A percentile compares a stretch with the other conserved stretches of the same genome.
These are phyloP conservation scores for Mycena polygramma DNA, from an alignment of 768 basidiomycete species.

Conservation along the genomic window DNA sequence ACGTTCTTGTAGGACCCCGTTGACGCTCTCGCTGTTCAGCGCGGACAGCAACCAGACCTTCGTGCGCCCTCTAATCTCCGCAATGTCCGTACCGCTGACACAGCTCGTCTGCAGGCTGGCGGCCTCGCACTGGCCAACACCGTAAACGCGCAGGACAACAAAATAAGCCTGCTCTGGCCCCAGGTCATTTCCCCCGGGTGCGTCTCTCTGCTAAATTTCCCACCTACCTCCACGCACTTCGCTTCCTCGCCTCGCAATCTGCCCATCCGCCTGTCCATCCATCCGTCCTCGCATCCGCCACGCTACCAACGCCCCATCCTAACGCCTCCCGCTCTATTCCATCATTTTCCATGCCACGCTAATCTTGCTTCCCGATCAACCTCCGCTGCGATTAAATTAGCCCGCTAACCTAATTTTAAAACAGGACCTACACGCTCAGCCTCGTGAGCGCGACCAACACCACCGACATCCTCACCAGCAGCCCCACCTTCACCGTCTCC, in stretches of 20 bases:
- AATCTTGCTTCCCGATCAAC: slow-evolving; percentile 1
- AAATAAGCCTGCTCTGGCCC: neutral
- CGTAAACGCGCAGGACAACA: slow-evolving; percentile 1
- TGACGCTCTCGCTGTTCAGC: slow-evolving; percentile 29
- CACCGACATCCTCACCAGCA: neutral
- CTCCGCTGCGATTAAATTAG: neutral
- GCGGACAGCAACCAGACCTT: slow-evolving; percentile 12
- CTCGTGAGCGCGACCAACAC: neutral
- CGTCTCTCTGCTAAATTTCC: neutral
- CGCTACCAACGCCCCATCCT: neutral
- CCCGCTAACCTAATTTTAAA: slow-evolving; percentile 3
- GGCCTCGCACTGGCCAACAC: slow-evolving; percentile 3
- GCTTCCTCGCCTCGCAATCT: too few relatives aligned
- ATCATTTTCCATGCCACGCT: neutral
- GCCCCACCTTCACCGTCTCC: neutral
- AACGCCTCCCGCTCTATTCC: neutral
- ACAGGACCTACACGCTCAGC: slow-evolving; percentile 1
- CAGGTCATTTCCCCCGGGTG: slow-evolving; percentile 3
- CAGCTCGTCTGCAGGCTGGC: neutral
- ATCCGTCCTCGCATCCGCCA: neutral
- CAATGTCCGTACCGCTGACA: neutral
- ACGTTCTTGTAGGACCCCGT: neutral
- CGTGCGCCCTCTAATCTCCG: neutral
- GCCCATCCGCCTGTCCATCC: slow-evolving; percentile 4
- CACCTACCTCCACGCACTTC: neutral